Base-by-base conservation (phyloP, 768 basidiomycete genomes). In the Suillus fuscotomentosus region DNA sequence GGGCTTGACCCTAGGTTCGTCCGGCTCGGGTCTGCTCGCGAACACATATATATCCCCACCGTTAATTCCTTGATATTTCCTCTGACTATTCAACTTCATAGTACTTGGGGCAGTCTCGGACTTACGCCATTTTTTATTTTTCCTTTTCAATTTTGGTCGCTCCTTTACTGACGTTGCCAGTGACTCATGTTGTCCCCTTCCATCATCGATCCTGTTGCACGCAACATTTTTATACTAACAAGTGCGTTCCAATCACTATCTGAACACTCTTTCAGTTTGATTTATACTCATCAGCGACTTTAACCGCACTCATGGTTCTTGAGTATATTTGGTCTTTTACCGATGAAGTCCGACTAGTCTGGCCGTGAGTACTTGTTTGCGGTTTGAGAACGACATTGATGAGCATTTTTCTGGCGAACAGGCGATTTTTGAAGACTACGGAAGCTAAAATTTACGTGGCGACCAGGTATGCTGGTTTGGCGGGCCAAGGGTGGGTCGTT, bases 401-500 rank as follows among this genome's bases (percentile, higher is more conserved):
- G 10, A 62, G 8, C 22, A 57, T 38, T 22, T 56, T 41, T 15
- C 17, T 41, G 38, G 24, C 3, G 15, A 57, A 41, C 22, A 57
- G 56, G 56, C 9, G 15, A 11, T 11, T 57, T 27, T 10, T 39
- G 56, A 57, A 41, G 22, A 17, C 15, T 0, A 6, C 22, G 0
- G 38, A 24, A 20, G 53, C 72, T 13, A 54, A 60, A 7, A 4
- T 60, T 1, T 73, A 65, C 36, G 6, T 73, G 1, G 0, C 65
- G 5, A 10, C 65, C 5, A 69, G 73, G 38, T 72, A 69, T 53
- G 0, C 56, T 0, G 72, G 71, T 2, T 5, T 72, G 10, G 48
- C 20, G 0, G 62, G 71, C 36, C 73, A 74, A 60, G 59, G 66
- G 72, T 74, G 41, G 50, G 73, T 43, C 3, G 1, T 41, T 27